Evolutionary conservation across 805 yeast genomes (phyloP).

Genomic region (Lachancea sp.): DNA sequence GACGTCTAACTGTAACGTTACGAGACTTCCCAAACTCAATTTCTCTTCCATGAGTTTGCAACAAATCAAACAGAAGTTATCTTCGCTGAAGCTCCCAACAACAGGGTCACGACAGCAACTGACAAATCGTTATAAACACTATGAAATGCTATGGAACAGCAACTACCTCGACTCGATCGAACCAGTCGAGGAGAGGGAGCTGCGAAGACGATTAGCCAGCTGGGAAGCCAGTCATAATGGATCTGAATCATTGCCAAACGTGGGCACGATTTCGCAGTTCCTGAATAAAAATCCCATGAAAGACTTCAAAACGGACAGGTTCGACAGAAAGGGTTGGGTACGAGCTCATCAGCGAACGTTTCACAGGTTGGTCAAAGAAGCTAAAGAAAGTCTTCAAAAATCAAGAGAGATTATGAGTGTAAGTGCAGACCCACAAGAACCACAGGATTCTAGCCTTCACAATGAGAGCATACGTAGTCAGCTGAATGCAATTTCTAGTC

Average conservation of each 20-base stretch:
- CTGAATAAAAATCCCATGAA: constrained; percentile 34
- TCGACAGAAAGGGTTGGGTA: constrained; percentile 42
- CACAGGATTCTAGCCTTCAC: not conserved
- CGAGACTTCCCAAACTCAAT: constrained; percentile 57
- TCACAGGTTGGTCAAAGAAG: constrained; percentile 34
- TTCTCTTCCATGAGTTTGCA: constrained; percentile 51
- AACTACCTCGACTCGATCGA: constrained; percentile 59
- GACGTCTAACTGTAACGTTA: constrained; percentile 23
- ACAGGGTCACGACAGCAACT: constrained; percentile 58
- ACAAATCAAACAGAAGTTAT: constrained; percentile 55
- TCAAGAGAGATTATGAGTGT: not conserved
- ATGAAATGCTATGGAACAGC: constrained; percentile 71
- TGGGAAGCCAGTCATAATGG: constrained; percentile 51
- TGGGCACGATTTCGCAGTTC: constrained; percentile 20
- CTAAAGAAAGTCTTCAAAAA: constrained; percentile 27
- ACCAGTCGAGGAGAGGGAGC: constrained; percentile 52
- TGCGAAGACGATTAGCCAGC: constrained; percentile 50
- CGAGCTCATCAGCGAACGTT: constrained; percentile 37
- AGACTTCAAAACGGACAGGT: constrained; percentile 41
- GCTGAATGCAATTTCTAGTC: not conserved
- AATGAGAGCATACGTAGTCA: not conserved
- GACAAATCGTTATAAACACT: constrained; percentile 70
- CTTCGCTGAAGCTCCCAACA: constrained; percentile 48
- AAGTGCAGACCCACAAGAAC: not conserved
- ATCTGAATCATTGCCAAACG: constrained; percentile 17